Conservation (phyloP, 164 flowering plant species). For the Sedum album region DNA sequence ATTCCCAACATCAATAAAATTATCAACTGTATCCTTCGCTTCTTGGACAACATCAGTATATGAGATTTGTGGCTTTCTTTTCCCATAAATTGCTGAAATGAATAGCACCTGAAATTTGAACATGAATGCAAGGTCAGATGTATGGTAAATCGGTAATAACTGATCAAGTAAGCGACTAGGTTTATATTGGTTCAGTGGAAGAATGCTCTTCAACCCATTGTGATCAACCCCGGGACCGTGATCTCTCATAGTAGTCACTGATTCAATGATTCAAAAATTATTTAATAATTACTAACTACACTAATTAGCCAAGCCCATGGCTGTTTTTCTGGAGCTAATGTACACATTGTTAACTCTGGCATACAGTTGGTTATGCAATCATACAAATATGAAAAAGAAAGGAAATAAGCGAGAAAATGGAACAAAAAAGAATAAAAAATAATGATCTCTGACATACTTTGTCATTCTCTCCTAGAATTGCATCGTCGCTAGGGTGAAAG, state of each 20-base stretch:
- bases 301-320: not conserved
- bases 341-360: not conserved
- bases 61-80: constrained; percentile 28
- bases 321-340: not conserved
- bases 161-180: too few species aligned
- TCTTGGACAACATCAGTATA: constrained; percentile 27
- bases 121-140: not conserved
- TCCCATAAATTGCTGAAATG: constrained; percentile 59
- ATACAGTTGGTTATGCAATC: not conserved
- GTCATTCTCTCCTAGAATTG: constrained; percentile 55
- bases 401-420: not conserved
- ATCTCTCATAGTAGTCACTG: not conserved
- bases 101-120: constrained; percentile 52
- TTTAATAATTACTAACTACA: not conserved
- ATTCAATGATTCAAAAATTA: not conserved
- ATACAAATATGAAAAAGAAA: not conserved
- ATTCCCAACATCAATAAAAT: constrained; percentile 20
- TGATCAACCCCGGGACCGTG: not conserved
- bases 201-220: too few species aligned
- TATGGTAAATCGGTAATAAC: not conserved
- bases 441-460: constrained; percentile 50
- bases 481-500: constrained; percentile 89
- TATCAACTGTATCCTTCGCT: constrained; percentile 17
- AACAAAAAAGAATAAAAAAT: not conserved
- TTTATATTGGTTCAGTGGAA: too few species aligned